Evolutionary conservation across 371 early-diverging fungal species (phyloP).

Genomic region (Mucor velutinosus): DNA sequence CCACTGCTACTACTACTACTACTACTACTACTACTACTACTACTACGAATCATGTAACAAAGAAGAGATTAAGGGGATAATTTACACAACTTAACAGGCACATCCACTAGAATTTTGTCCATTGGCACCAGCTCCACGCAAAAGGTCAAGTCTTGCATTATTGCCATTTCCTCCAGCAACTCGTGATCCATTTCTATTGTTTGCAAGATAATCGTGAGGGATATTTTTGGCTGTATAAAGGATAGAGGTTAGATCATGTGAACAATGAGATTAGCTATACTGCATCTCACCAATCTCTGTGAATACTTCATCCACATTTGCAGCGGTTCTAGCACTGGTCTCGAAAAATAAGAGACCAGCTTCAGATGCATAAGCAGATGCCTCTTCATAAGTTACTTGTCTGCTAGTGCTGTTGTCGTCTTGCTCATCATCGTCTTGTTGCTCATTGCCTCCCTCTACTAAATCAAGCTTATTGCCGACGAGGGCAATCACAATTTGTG

Average conservation of each 20-base stretch:
- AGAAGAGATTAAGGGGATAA: neutral
- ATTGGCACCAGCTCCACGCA: conserved; percentile 28
- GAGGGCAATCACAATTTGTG: conserved; percentile 94
- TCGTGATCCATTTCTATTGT: conserved; percentile 21
- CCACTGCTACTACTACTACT: neutral
- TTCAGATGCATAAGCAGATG: conserved; percentile 80
- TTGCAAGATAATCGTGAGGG: conserved; percentile 34
- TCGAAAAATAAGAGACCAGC: conserved; percentile 82
- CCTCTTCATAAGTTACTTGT: conserved; percentile 72
- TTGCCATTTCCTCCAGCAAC: conserved; percentile 18
- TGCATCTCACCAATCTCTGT: conserved; percentile 38
- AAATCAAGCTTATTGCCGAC: conserved; percentile 96
- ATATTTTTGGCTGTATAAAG: conserved; percentile 32
- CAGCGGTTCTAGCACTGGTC: conserved; percentile 86
- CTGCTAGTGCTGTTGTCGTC: conserved; percentile 24
- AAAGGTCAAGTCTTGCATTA: conserved; percentile 28
- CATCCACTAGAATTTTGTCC: conserved; percentile 29
- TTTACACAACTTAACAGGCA: conserved; percentile 27
- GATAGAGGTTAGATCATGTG: conserved; percentile 1
- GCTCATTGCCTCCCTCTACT: conserved; percentile 35
- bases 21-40: neutral
- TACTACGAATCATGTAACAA: neutral
- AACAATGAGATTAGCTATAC: neutral
- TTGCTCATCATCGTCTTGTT: conserved; percentile 55
- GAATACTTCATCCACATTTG: conserved; percentile 81